phyloP scores from a whole-genome alignment of 2,329 filamentous ascomycete genomes.

The Lachnellula subtilissima region DNA sequence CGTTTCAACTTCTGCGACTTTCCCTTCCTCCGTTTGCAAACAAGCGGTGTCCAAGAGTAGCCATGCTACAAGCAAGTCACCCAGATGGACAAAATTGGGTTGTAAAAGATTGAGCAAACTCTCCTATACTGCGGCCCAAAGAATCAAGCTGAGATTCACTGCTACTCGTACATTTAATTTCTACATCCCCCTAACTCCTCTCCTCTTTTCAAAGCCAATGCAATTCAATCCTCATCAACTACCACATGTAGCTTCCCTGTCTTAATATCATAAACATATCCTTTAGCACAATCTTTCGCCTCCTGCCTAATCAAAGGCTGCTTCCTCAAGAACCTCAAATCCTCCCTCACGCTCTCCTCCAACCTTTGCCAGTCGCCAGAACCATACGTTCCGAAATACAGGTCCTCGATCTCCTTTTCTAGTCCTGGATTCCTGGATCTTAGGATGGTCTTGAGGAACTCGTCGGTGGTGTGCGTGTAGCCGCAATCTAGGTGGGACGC shows the following conservation, averaged over 20 bases:
- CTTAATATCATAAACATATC: slow-evolving; percentile 10
- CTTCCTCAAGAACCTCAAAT: neutral
- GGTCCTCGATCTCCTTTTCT: neutral
- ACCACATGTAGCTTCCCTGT: neutral
- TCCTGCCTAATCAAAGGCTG: slow-evolving; percentile 6
- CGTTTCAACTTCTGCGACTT: no score
- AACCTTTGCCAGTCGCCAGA: slow-evolving; percentile 3
- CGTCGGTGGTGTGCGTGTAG: slow-evolving; percentile 4
- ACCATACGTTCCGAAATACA: slow-evolving; percentile 3
- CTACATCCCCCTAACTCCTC: no score
- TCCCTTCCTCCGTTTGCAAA: no score
- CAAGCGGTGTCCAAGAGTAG: no score
- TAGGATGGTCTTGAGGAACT: neutral
- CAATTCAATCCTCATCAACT: no score
- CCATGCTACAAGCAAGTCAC: no score
- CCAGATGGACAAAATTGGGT: no score
- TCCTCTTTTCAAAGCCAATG: no score
- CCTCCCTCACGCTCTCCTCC: slow-evolving; percentile 4
- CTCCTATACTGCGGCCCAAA: no score
- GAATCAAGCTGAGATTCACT: no score
- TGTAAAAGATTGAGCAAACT: no score
- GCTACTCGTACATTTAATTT: no score
- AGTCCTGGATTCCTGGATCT: neutral
- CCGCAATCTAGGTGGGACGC: neutral
- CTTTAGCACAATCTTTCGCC: slow-evolving; percentile 1